Evolutionary conservation across 2,329 filamentous ascomycete genomes (phyloP), one percentile per base, ranked within the genome.

Genomic region (Fusarium stilboides): DNA sequence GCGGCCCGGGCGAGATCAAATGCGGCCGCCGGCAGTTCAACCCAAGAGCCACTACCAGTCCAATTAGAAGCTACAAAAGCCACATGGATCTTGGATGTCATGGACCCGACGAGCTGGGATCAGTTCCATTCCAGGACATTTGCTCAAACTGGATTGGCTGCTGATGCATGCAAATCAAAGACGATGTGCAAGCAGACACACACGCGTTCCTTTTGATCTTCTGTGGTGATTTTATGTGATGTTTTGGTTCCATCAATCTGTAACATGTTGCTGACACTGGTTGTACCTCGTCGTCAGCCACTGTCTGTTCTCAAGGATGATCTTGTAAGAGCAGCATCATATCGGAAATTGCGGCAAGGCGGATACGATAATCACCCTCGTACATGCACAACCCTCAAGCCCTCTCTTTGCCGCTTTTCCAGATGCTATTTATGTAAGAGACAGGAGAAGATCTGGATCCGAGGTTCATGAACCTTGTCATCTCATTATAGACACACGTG

Each of bases 81-180:
- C 13, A 40, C 54, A 68, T 51, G 44, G 53, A 52, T 39, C 22
- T 39, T 14, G 19, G 8, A 36, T 26, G 31, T 22, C 28, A 44
- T 54, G 45, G 43, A 49, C 33, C 57, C 44, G 24, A 19, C 39
- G 47, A 37, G 42, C 49, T 68, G 54, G 65, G 40, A 63, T 54
- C 19, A 61, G 46, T 68, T 68, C 65, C 62, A 49, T 69, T 67
- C 66, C 66, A 54, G 67, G 67, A 44, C 44, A 46, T 37, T 54
- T 56, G 36, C 67, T 59, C 28, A 46, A 26, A 34, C 45, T 19
- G 54, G 66, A 69, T 69, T 69, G 67, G 67, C 45, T 62, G 46
- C 34, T 57, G 28, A 12, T 13, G 28, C 28, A 31, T 31, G 28
- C 28, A 31, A 13, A 31, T 31, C 28, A 31, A 31, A 31, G 13